Base-by-base conservation (phyloP, 495 filamentous ascomycete species). In the Penicillium taxi region DNA sequence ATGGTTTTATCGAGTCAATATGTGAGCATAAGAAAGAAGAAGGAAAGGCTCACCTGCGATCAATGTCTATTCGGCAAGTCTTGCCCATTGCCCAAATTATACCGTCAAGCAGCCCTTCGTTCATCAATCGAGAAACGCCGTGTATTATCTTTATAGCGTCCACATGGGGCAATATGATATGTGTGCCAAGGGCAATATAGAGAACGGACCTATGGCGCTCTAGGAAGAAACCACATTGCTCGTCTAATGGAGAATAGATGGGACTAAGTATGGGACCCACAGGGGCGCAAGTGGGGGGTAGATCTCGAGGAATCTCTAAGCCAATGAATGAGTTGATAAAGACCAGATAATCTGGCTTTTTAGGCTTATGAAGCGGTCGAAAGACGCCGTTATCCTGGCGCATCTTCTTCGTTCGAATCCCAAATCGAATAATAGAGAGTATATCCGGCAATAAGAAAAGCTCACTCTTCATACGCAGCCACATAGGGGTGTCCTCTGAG, bases 301-400 rank as follows among this genome's bases (percentile, higher is more conserved):
- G 29, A 41, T 67, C 64, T 25, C 52, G 51, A 0, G 62, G 53
- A 6, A 53, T 49, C 25, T 68, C 64, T 5, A 68, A 42, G 2
- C 64, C 64, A 14, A 52, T 58, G 39, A 68, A 66, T 1, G 60
- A 61, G 30, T 66, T 68, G 19, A 68, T 54, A 15, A 68, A 47
- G 2, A 59, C 22, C 4, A 68, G 52, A 38, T 66, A 63, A 29
- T 64, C 50, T 1, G 60, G 62, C 35, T 68, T 68, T 12, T 44
- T 41, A 2, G 45, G 30, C 0, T 41, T 37, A 9, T 47, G 52
- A 1, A 52, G 32, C 7, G 31, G 34, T 23, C 48, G 46, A 5
- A 41, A 30, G 15, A 66, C 50, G 5, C 61, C 64, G 1, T 40
- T 39, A 11, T 25, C 29, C 3, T 37, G 36, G 1, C 63, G 48